Evolutionary conservation across 1,284 basidiomycete species (phyloP), one percentile per base, ranked within the genome.

Genomic region (Sanghuangporus sanghuang): DNA sequence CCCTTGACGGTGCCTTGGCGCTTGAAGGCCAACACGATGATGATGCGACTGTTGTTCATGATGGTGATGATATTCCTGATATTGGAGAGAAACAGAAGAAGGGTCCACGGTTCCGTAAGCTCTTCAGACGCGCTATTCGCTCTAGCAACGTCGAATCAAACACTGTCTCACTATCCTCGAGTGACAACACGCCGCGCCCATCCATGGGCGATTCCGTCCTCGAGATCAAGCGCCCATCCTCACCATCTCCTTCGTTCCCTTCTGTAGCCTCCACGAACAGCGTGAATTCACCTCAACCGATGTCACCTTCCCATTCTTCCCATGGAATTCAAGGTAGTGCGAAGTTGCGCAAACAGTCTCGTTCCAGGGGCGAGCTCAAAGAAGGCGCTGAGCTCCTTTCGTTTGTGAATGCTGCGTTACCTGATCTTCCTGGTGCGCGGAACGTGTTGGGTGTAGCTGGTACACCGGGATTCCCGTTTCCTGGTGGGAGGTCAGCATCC

Each of bases 381-480:
- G 44, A 48, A 35, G 57, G 57, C 23, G 57, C 49, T 2, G 35
- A 27, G 32, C 48, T 50, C 39, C 59, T 49, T 21, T 27, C 59
- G 49, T 61, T 61, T 32, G 60, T 53, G 40, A 42, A 40, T 16
- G 36, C 50, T 12, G 39, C 40, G 39, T 9, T 32, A 23, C 46
- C 49, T 21, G 36, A 23, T 18, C 9, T 27, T 36, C 48, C 12
- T 11, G 36, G 12, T 21, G 44, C 49, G 23, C 27, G 9, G 39
- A 55, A 61, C 42, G 60, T 61, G 9, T 18, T 54, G 36, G 60
- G 60, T 18, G 60, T 61, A 12, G 21, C 60, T 23, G 60, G 60
- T 7, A 61, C 60, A 12, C 60, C 60, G 8, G 60, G 60, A 27
- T 61, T 61, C 21, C 60, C 60, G 12, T 8, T 36, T 27, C 44